Evolutionary conservation across 202 grass and related monocot species (phyloP).

Genomic region (Elaeis oleifera): DNA sequence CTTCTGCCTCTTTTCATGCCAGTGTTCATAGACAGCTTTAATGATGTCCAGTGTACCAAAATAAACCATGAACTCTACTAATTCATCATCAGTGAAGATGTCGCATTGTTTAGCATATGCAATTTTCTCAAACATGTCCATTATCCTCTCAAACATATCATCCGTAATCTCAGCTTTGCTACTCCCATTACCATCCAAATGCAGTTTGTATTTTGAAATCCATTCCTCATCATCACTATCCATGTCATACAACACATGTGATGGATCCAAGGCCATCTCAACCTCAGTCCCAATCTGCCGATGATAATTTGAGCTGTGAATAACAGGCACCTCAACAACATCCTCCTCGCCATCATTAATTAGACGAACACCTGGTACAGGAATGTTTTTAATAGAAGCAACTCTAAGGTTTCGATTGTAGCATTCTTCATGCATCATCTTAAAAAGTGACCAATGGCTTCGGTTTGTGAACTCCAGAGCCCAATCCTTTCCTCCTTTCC

Average conservation of each 20-base stretch:
- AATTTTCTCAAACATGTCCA: constrained; percentile 90
- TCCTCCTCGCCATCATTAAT: constrained; percentile 34
- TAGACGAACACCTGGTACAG: constrained; percentile 71
- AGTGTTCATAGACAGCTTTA: constrained; percentile 55
- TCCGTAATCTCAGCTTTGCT: constrained; percentile 39
- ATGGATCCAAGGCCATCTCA: constrained; percentile 77
- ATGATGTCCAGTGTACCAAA: constrained; percentile 40
- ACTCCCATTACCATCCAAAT: constrained; percentile 21
- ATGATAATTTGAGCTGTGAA: constrained; percentile 46
- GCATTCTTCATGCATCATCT: constrained; percentile 90
- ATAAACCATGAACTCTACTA: constrained; percentile 55
- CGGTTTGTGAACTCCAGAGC: constrained; percentile 76
- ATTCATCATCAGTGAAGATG: constrained; percentile 60
- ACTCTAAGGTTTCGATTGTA: constrained; percentile 73
- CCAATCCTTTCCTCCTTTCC: constrained; percentile 87
- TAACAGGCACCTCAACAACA: constrained; percentile 30
- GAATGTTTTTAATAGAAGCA: constrained; percentile 88
- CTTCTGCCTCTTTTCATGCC: constrained; percentile 75
- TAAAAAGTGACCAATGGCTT: constrained; percentile 85
- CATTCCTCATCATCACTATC: constrained; percentile 93
- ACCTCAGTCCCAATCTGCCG: constrained; percentile 56
- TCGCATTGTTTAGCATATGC: constrained; percentile 52
- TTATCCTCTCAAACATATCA: constrained; percentile 69
- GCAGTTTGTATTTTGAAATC: constrained; percentile 36
- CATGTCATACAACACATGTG: constrained; percentile 81